phyloP scores from a whole-genome alignment of 176 grass and related monocot genomes.

The Triticum urartu region DNA sequence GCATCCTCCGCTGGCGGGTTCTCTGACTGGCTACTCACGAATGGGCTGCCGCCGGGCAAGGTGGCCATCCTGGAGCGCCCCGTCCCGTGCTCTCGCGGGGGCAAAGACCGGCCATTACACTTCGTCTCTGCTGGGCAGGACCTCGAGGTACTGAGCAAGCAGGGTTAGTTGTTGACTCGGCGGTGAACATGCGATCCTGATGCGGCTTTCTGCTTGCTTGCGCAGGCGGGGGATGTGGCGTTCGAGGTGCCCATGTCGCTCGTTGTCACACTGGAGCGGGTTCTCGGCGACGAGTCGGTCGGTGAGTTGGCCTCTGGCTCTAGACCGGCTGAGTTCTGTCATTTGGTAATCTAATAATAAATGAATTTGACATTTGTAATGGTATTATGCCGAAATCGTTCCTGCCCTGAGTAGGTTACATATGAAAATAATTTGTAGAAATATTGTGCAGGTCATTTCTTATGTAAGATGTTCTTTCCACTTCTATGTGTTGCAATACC shows the following conservation, averaged over 20 bases:
- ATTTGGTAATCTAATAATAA: not conserved
- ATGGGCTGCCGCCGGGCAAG: constrained; percentile 63
- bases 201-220: constrained; percentile 2
- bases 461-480: not conserved
- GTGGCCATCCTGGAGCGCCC: constrained; percentile 71
- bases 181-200: constrained; percentile 1
- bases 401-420: not conserved
- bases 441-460: not conserved
- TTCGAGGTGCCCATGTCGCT: constrained; percentile 86
- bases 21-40: constrained; percentile 57
- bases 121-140: constrained; percentile 67
- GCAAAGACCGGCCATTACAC: constrained; percentile 61
- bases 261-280: constrained; percentile 84
- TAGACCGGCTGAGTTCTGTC: not conserved
- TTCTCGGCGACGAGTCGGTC: constrained; percentile 84
- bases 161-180: not conserved
- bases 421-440: not conserved
- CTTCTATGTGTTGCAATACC: constrained; percentile 10
- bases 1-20: constrained; percentile 46
- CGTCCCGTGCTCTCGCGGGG: constrained; percentile 51
- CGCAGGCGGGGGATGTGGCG: constrained; percentile 81
- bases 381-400: not conserved
- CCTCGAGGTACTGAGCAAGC: constrained; percentile 49
- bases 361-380: constrained; percentile 18
- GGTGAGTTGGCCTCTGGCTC: constrained; percentile 52